Evolutionary conservation across 106 monocot species (phyloP).

Genomic region (Alisma plantagoaquatica): DNA sequence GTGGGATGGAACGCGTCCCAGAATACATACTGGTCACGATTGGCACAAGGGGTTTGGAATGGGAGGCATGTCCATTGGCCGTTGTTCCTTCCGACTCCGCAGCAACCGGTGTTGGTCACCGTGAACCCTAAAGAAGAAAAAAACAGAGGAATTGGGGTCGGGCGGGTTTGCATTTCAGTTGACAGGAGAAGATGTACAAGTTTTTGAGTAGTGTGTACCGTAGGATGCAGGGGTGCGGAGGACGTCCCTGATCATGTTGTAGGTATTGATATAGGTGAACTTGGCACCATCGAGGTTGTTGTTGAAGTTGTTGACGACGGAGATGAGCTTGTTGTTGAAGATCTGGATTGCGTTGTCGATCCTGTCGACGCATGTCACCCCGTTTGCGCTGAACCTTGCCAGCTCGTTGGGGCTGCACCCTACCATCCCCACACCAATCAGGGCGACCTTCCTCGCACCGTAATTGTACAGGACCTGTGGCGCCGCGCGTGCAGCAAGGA

Average conservation of each 20-base stretch:
- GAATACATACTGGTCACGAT: slow-evolving; percentile 55
- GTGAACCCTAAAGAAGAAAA: slow-evolving; percentile 59
- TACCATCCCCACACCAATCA: slow-evolving; percentile 70
- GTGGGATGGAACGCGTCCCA: slow-evolving; percentile 94
- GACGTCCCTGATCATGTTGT: slow-evolving; percentile 49
- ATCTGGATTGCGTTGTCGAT: slow-evolving; percentile 34
- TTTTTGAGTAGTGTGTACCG: slow-evolving; percentile 20
- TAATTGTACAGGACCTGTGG: slow-evolving; percentile 29
- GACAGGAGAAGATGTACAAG: no score
- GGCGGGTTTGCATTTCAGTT: no score
- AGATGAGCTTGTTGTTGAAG: slow-evolving; percentile 27
- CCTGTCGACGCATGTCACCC: slow-evolving; percentile 44
- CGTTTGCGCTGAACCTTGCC: slow-evolving; percentile 45
- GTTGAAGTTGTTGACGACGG: slow-evolving; percentile 55
- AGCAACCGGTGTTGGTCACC: slow-evolving; percentile 72
- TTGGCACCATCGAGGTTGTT: slow-evolving; percentile 44
- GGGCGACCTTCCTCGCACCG: slow-evolving; percentile 47
- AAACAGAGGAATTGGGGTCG: no score
- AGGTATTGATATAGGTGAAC: slow-evolving; percentile 82
- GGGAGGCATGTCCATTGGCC: slow-evolving; percentile 91
- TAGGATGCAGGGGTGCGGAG: slow-evolving; percentile 26
- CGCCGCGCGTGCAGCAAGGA: no score
- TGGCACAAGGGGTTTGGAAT: slow-evolving; percentile 57
- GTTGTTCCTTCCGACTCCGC: slow-evolving; percentile 90
- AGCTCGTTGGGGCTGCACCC: slow-evolving; percentile 90